These are phyloP conservation scores for Cordia subcordata DNA, from an alignment of 257 asterid genomes.

Conservation along the genomic window DNA sequence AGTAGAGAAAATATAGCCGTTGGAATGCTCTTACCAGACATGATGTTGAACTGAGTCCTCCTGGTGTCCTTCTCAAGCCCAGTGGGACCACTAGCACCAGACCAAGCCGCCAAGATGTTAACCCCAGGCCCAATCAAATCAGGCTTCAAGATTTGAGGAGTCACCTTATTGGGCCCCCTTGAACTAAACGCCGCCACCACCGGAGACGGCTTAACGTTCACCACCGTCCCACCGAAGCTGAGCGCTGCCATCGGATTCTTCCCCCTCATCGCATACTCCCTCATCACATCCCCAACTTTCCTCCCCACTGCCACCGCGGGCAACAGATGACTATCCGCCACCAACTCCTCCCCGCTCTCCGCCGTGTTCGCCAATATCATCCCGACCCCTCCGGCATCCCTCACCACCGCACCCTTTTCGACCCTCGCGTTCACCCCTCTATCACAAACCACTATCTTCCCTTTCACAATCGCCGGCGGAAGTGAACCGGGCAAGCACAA, in stretches of 20 bases:
- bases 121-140: conserved; percentile 59
- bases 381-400: conserved; percentile 10
- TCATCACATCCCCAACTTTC: conserved; percentile 8
- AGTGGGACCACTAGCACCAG: conserved; percentile 45
- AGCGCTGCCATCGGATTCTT: conserved; percentile 40
- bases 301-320: conserved; percentile 15
- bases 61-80: conserved; percentile 38
- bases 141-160: conserved; percentile 48
- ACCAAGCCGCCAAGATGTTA: conserved; percentile 46
- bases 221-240: conserved; percentile 45
- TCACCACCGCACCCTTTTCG: conserved; percentile 22
- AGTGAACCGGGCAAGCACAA: conserved; percentile 11
- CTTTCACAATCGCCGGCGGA: conserved; percentile 2
- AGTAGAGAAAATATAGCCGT: conserved; percentile 18
- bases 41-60: conserved; percentile 39
- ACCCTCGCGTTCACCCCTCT: conserved; percentile 32
- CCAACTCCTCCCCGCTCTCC: conserved; percentile 43
- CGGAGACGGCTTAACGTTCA: conserved; percentile 51
- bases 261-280: conserved; percentile 5
- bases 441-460: conserved; percentile 18
- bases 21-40: conserved; percentile 35
- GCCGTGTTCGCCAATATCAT: conserved; percentile 23
- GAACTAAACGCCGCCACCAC: conserved; percentile 53
- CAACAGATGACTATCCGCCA: conserved; percentile 14
- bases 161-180: conserved; percentile 41